Evolutionary conservation across 495 filamentous ascomycete species (phyloP), one percentile per base, ranked within the genome.

Genomic region (Aspergillus taichungensis): DNA sequence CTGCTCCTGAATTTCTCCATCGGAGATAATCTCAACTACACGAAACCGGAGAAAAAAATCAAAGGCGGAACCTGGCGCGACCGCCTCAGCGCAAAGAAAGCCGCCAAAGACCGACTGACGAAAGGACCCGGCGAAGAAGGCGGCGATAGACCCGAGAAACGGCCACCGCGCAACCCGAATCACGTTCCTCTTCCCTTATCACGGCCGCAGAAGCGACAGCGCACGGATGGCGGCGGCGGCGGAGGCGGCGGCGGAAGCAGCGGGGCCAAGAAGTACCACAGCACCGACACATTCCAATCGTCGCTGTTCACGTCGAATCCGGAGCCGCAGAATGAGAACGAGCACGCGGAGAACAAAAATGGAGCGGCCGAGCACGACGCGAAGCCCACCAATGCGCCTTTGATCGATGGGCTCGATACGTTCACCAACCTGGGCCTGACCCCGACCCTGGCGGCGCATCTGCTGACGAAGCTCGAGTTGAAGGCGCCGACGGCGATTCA

Each of bases 401-500:
- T 96, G n/a, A 75, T 80, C 1, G 83, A 83, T 40, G 88, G 85
- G 37, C 74, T 88, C 14, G 81, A 83, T 52, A 92, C 82, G 14
- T 98, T 98, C 51, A 86, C 79, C 11, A 77, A 79, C 6, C 70
- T 98, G 24, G 90, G 90, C 2, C 60, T 97, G 27, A 91, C 87
- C 12, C 67, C 79, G 1, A 75, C 76, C 18, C 69, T 97, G 13
- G 88, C 90, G 3, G 78, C 81, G 34, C 88, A 95, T 62, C 69
- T 98, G 29, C 76, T 88, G 3, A 80, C 82, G 1, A 96, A 95
- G 59, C 75, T 98, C 34, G 78, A 85, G 40, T 75, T 98, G 59
- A 94, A 87, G 59, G 83, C 87, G 2, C 92, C 92, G 11, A 98
- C 92, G 0, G 88, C 85, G 6, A 95, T 98, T 60, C 92, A 98